These are phyloP conservation scores for Chalciporus sp. DNA, from an alignment of 1,284 basidiomycete species.

Conservation along the genomic window DNA sequence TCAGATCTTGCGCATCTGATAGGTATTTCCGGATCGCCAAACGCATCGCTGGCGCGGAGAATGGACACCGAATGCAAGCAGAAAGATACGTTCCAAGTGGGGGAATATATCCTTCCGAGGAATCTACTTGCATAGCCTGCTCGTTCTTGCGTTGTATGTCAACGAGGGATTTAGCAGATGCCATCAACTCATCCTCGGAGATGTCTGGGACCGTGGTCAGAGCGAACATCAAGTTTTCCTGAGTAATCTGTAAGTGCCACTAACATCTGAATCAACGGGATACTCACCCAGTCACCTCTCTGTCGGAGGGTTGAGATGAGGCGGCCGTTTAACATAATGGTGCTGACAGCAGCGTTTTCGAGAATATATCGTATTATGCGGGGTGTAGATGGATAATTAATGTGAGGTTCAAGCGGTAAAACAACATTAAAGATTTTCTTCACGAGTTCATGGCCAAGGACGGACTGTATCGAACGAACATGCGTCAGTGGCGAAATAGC, in stretches of 20 bases:
- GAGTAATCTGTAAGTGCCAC: conserved; percentile 5
- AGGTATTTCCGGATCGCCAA: conserved; percentile 57
- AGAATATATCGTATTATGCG: conserved; percentile 59
- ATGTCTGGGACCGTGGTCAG: conserved; percentile 59
- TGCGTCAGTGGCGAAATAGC: neutral
- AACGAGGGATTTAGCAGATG: conserved; percentile 49
- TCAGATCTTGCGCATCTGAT: conserved; percentile 54
- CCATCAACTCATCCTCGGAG: conserved; percentile 60
- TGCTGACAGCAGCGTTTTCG: conserved; percentile 52
- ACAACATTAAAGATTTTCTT: conserved; percentile 53
- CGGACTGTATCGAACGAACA: conserved; percentile 24
- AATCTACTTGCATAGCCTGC: conserved; percentile 61
- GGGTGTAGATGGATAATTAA: conserved; percentile 41
- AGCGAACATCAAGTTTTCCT: conserved; percentile 59
- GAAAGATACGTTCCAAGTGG: conserved; percentile 54
- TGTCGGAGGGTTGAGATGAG: conserved; percentile 52
- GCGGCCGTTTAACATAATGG: conserved; percentile 60
- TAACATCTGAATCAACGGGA: neutral
- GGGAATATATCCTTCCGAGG: conserved; percentile 37
- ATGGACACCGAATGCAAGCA: conserved; percentile 53
- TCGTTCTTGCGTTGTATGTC: conserved; percentile 34
- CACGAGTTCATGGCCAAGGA: conserved; percentile 54
- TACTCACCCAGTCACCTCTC: conserved; percentile 67
- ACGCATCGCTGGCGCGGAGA: conserved; percentile 53
- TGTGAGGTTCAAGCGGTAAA: conserved; percentile 39